phyloP scores from a whole-genome alignment of 495 filamentous ascomycete genomes.

The Pyronema omphalodes region DNA sequence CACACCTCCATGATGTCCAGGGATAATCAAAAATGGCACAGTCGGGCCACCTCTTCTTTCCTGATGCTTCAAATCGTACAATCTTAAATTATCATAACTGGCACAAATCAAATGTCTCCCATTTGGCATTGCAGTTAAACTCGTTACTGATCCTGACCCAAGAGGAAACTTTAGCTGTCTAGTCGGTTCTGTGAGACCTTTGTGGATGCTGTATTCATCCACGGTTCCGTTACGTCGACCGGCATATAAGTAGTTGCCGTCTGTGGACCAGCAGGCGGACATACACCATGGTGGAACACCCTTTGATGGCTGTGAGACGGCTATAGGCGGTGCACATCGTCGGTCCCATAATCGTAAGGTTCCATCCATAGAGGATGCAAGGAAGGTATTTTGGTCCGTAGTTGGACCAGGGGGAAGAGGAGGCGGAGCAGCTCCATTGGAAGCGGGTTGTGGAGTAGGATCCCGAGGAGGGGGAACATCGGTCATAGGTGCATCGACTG shows the following conservation, averaged over 20 bases:
- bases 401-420: constrained; percentile 3
- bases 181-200: constrained; percentile 49
- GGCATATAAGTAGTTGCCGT: constrained; percentile 89
- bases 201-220: constrained; percentile 81
- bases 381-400: constrained; percentile 41
- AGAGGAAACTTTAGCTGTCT: constrained; percentile 79
- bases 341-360: constrained; percentile 84
- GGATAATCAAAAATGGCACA: constrained; percentile 85
- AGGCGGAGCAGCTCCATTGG: constrained; percentile 17
- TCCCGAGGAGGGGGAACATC: not conserved
- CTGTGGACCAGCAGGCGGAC: constrained; percentile 91
- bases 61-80: constrained; percentile 70
- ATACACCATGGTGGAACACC: constrained; percentile 92
- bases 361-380: constrained; percentile 75
- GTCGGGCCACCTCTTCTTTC: constrained; percentile 48
- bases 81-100: constrained; percentile 78
- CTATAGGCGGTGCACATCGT: constrained; percentile 50
- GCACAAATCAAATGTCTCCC: constrained; percentile 86
- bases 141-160: constrained; percentile 75
- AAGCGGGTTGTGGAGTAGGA: constrained; percentile 4
- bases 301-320: constrained; percentile 36
- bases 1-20: constrained; percentile 72
- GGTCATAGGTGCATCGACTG: not conserved
- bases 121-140: constrained; percentile 79
- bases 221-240: constrained; percentile 86